phyloP scores from a whole-genome alignment of 148 eudicot genomes.

The Camellia granthamiana region DNA sequence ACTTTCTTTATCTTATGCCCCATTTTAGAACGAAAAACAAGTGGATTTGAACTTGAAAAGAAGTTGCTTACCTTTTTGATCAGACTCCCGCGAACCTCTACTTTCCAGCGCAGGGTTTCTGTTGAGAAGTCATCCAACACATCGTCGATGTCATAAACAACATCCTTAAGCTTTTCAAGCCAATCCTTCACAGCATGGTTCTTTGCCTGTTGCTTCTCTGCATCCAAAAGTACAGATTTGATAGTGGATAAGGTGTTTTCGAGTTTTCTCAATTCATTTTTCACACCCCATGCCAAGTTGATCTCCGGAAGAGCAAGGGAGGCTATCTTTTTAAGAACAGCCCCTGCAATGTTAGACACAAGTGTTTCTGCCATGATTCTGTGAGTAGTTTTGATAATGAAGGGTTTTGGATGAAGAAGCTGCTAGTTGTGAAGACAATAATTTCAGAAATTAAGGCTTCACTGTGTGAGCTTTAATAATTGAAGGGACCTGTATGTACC shows the following conservation, averaged over 20 bases:
- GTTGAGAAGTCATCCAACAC: constrained; percentile 27
- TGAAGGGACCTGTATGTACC: too few species aligned
- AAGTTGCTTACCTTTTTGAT: constrained; percentile 13
- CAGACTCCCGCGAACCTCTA: neutral
- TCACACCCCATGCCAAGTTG: neutral
- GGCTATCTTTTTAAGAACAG: neutral
- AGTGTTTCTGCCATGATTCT: neutral
- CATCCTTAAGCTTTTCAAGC: constrained; percentile 19
- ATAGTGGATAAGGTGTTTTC: constrained; percentile 8
- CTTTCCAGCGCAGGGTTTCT: constrained; percentile 9
- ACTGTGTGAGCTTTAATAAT: too few species aligned
- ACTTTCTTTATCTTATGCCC: constrained; percentile 12
- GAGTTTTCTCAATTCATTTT: neutral
- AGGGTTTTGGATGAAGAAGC: too few species aligned
- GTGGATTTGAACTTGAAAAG: neutral
- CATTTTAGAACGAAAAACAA: constrained; percentile 4
- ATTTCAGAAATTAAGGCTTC: too few species aligned
- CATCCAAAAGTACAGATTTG: constrained; percentile 19
- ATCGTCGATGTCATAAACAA: constrained; percentile 29
- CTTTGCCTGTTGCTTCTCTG: constrained; percentile 7
- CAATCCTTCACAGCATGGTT: constrained; percentile 2
- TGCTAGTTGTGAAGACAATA: too few species aligned
- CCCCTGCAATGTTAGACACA: neutral
- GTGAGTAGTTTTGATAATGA: too few species aligned
- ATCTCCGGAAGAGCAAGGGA: neutral